A percentile compares a stretch with the other conserved stretches of the same genome.
phyloP scores from a whole-genome alignment of 257 asterid genomes.

The Voacanga thouarsii region DNA sequence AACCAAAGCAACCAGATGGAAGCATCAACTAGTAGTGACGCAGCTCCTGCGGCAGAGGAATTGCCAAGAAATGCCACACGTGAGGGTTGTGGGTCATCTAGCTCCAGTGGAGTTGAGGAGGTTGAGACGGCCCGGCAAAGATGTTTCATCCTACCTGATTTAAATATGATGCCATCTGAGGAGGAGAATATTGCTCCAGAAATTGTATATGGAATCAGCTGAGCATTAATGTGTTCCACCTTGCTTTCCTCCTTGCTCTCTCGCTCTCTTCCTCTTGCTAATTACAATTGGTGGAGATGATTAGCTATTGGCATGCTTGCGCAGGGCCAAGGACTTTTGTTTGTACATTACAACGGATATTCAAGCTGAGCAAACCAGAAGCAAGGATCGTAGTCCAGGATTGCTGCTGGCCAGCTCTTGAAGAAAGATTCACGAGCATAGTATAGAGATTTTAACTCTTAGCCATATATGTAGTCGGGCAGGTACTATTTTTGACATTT shows the following conservation, averaged over 20 bases:
- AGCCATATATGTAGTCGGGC: not conserved
- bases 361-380: not conserved
- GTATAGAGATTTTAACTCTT: constrained; percentile 19
- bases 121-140: constrained; percentile 2
- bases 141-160: constrained; percentile 36
- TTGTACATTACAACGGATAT: constrained; percentile 7
- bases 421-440: constrained; percentile 6
- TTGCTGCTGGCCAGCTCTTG: not conserved
- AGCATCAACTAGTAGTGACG: constrained; percentile 3
- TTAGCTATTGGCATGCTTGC: not conserved
- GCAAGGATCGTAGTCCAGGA: not conserved
- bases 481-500: constrained; percentile 6
- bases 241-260: not conserved
- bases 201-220: constrained; percentile 9
- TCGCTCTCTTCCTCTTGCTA: too few relatives aligned
- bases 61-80: constrained; percentile 15
- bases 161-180: constrained; percentile 34
- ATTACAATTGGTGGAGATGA: not conserved
- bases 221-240: not conserved
- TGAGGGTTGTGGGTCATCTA: constrained; percentile 11
- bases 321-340: not conserved
- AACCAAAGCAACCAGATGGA: constrained; percentile 15
- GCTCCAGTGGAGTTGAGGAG: constrained; percentile 6
- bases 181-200: constrained; percentile 24
- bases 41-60: not conserved